Conservation (phyloP, 2,329 filamentous ascomycete species). For the Ceratocystis papillata region DNA sequence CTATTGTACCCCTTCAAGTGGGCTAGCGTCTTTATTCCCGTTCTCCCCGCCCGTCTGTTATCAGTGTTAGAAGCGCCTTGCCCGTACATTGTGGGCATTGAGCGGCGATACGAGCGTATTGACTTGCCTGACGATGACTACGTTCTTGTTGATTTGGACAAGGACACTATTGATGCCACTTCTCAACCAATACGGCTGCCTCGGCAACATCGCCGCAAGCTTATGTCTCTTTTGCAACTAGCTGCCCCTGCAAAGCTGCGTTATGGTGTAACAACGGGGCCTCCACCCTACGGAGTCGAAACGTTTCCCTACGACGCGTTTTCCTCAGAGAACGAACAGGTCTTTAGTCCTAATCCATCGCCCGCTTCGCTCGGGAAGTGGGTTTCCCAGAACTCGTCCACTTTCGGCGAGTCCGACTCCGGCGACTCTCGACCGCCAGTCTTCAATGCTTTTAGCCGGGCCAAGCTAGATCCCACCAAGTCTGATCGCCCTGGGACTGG, state of each 20-base stretch:
- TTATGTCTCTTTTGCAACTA: conserved; percentile 75
- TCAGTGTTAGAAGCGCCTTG: conserved; percentile 90
- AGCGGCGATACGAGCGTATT: conserved; percentile 76
- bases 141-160: conserved; percentile 85
- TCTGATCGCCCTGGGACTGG: conserved; percentile 70
- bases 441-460: conserved; percentile 83
- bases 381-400: conserved; percentile 78
- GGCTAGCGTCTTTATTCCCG: conserved; percentile 87
- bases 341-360: conserved; percentile 63
- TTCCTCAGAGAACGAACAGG: conserved; percentile 68
- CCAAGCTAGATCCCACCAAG: conserved; percentile 54
- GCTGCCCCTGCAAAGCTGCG: conserved; percentile 83
- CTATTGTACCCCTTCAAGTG: conserved; percentile 85
- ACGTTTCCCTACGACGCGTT: conserved; percentile 86
- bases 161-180: conserved; percentile 79
- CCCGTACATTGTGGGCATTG: conserved; percentile 93
- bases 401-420: conserved; percentile 61
- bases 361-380: conserved; percentile 70
- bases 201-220: conserved; percentile 78
- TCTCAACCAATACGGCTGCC: conserved; percentile 67
- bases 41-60: conserved; percentile 76
- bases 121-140: conserved; percentile 91
- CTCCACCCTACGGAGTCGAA: conserved; percentile 85
- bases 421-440: conserved; percentile 49
- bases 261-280: conserved; percentile 76